These are phyloP conservation scores for Coemansia sp. DNA, from an alignment of 192 early-diverging fungal genomes.

Conservation along the genomic window DNA sequence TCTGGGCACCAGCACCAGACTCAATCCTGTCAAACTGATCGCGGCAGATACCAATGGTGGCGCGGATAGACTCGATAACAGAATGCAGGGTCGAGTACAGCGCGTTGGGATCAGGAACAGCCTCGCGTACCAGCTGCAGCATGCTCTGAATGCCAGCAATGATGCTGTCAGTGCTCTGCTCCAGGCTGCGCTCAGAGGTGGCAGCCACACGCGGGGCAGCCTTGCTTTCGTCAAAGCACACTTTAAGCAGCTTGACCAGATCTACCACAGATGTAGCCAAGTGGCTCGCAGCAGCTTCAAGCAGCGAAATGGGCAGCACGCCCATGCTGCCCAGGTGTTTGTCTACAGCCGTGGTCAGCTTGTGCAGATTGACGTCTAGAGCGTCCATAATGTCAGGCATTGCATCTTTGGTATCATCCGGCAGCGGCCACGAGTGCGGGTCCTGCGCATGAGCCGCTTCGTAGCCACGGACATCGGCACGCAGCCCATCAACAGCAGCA, in stretches of 20 bases:
- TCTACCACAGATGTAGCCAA: conserved; percentile 78
- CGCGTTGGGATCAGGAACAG: conserved; percentile 31
- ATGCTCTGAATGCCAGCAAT: conserved; percentile 49
- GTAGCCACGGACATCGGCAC: conserved; percentile 75
- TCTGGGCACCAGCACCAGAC: conserved; percentile 7
- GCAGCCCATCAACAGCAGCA: conserved; percentile 77
- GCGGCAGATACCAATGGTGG: conserved; percentile 35
- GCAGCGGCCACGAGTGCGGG: conserved; percentile 47
- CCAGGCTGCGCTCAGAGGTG: conserved; percentile 21
- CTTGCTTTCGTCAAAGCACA: conserved; percentile 46
- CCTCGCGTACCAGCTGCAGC: conserved; percentile 40
- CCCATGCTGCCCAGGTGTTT: conserved; percentile 71
- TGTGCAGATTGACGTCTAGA: conserved; percentile 56
- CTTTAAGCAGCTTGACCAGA: conserved; percentile 60
- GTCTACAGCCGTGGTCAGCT: conserved; percentile 72
- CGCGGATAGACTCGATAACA: conserved; percentile 31
- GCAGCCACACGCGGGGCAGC: conserved; percentile 31
- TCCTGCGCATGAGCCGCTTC: conserved; percentile 45
- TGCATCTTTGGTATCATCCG: conserved; percentile 48
- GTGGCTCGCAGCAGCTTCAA: conserved; percentile 79
- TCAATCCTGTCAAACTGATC: conserved; percentile 21
- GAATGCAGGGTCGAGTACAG: conserved; percentile 40
- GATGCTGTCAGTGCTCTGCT: conserved; percentile 49
- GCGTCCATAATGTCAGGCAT: conserved; percentile 12
- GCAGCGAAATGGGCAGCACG: conserved; percentile 62